Conservation (phyloP, 257 asterid genomes). For the Gardenia jasminoides region DNA sequence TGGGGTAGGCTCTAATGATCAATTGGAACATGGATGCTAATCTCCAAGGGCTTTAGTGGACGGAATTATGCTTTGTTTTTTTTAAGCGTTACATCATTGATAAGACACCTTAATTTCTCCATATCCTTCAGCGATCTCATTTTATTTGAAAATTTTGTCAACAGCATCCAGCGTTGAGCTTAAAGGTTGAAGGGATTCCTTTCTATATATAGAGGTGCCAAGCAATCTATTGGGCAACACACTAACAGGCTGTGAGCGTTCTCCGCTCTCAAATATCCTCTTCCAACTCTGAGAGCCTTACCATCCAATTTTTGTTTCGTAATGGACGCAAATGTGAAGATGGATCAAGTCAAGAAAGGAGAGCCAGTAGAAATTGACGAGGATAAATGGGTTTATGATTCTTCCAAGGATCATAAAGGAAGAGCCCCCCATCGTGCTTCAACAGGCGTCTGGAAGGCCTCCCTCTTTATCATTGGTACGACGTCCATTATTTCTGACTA, state of each 20-base stretch:
- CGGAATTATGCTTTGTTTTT: conserved; percentile 1
- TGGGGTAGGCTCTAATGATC: conserved; percentile 4
- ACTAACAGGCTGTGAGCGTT: conserved; percentile 7
- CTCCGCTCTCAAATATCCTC: background rate
- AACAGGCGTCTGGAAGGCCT: conserved; percentile 92
- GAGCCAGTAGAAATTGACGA: conserved; percentile 38
- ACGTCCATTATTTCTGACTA: background rate
- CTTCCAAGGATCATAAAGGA: conserved; percentile 72
- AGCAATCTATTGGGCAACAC: conserved; percentile 19
- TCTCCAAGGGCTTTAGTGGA: conserved; percentile 11
- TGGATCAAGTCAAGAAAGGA: conserved; percentile 32
- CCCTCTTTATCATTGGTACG: conserved; percentile 80
- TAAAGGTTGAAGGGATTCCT: background rate
- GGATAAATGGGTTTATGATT: conserved; percentile 70
- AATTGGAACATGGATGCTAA: conserved; percentile 17
- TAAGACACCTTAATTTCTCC: conserved; percentile 8
- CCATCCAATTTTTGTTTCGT: background rate
- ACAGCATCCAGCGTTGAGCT: background rate
- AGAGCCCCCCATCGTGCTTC: conserved; percentile 67
- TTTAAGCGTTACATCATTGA: conserved; percentile 4
- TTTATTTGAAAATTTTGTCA: conserved; percentile 1
- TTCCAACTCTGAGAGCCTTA: background rate
- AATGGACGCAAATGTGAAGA: conserved; percentile 27
- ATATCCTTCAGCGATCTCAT: background rate
- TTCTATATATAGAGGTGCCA: conserved; percentile 35